Conservation (phyloP, 169 alveolate species). For the Cytauxzoon felis region DNA sequence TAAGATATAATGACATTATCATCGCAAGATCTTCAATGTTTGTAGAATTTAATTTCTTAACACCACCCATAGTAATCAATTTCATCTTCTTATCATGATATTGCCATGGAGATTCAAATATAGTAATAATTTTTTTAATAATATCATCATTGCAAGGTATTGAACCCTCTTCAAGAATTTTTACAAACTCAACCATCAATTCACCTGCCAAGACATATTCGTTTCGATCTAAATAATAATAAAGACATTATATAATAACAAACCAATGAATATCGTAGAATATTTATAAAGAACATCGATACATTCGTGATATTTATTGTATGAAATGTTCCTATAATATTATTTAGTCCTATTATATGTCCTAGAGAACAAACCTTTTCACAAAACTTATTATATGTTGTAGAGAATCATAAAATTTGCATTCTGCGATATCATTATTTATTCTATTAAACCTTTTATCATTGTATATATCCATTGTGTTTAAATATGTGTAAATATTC, state of each 20-base stretch:
- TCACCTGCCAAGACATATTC: constrained; percentile 17
- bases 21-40: background rate
- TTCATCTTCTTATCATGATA: background rate
- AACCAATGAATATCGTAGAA: constrained; percentile 41
- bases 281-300: constrained; percentile 29
- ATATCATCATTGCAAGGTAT: background rate
- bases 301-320: constrained; percentile 48
- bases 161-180: constrained; percentile 7
- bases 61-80: too few species aligned
- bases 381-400: constrained; percentile 53
- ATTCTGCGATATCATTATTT: constrained; percentile 42
- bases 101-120: constrained; percentile 15
- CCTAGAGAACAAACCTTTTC: constrained; percentile 22
- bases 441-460: constrained; percentile 40
- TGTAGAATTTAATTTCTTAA: background rate
- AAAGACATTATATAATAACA: background rate
- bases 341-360: background rate
- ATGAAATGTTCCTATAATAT: constrained; percentile 1
- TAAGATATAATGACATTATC: constrained; percentile 4
- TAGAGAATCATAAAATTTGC: constrained; percentile 58
- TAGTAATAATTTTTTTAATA: background rate
- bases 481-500: too few species aligned
- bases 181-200: constrained; percentile 20
- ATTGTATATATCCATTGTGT: constrained; percentile 24
- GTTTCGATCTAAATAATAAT: constrained; percentile 3